Evolutionary conservation across 164 flowering plant species (phyloP).

Genomic region (Litsea cubeba): DNA sequence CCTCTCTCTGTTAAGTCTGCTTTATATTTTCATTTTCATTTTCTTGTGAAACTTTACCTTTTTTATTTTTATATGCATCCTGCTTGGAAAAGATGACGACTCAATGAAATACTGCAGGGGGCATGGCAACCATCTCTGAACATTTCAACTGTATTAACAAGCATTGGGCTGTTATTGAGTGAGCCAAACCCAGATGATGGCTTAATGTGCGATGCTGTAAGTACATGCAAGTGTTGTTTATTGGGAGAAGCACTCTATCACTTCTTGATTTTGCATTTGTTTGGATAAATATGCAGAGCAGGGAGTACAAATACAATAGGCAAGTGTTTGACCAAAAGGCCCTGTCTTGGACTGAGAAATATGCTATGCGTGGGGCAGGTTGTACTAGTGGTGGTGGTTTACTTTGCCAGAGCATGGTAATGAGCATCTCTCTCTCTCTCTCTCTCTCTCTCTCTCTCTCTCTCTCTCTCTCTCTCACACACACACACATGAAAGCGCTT

Average conservation of each 20-base stretch:
- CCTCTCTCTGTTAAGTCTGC: too few species aligned
- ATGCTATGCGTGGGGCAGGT: constrained; percentile 42
- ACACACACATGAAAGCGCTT: too few species aligned
- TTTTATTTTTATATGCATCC: too few species aligned
- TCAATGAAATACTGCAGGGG: constrained; percentile 43
- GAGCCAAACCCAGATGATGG: constrained; percentile 98
- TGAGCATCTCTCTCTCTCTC: constrained; percentile 1
- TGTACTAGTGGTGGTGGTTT: constrained; percentile 19
- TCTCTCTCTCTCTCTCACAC: not conserved
- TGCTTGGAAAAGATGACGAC: not conserved
- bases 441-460: not conserved
- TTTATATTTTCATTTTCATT: too few species aligned
- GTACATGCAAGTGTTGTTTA: constrained; percentile 16
- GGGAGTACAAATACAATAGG: constrained; percentile 78
- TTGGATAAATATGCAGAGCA: constrained; percentile 53
- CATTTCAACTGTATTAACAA: constrained; percentile 73
- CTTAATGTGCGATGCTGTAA: constrained; percentile 82
- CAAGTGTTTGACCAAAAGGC: constrained; percentile 82
- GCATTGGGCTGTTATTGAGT: constrained; percentile 73
- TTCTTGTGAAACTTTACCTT: too few species aligned
- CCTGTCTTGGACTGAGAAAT: constrained; percentile 67
- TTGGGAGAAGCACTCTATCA: not conserved
- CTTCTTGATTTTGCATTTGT: not conserved
- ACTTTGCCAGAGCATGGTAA: constrained; percentile 25
- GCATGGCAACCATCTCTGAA: constrained; percentile 95